phyloP scores from a whole-genome alignment of 2,329 filamentous ascomycete species.

The Juglanconis oblonga region DNA sequence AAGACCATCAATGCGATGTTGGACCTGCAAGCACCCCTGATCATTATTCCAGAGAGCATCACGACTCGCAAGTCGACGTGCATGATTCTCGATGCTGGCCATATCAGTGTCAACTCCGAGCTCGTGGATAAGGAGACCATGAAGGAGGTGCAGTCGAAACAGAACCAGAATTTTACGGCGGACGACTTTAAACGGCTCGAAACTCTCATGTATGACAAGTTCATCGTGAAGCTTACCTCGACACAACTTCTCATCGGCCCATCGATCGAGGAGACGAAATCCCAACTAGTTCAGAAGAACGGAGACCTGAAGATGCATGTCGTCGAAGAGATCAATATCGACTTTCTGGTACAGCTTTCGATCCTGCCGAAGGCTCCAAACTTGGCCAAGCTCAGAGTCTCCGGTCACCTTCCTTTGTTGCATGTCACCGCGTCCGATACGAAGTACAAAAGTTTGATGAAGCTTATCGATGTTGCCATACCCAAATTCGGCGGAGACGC shows the following conservation, averaged over 20 bases:
- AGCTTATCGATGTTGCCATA: constrained; percentile 89
- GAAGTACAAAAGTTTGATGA: constrained; percentile 98
- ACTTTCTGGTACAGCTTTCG: constrained; percentile 93
- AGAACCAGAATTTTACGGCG: constrained; percentile 81
- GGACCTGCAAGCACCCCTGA: constrained; percentile 90
- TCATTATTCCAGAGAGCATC: constrained; percentile 94
- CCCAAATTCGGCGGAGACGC: constrained; percentile 65
- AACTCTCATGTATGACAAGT: constrained; percentile 96
- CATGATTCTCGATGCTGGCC: constrained; percentile 92
- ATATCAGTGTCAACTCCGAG: constrained; percentile 90
- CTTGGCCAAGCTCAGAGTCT: constrained; percentile 85
- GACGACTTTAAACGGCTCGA: constrained; percentile 87
- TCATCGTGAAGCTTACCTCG: constrained; percentile 86
- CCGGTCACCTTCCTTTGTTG: constrained; percentile 85
- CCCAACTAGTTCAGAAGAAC: constrained; percentile 68
- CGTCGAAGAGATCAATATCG: constrained; percentile 94
- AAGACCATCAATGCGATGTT: constrained; percentile 97
- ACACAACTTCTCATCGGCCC: constrained; percentile 95
- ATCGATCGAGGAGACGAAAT: constrained; percentile 84
- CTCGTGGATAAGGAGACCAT: constrained; percentile 89
- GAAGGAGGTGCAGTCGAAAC: constrained; percentile 85
- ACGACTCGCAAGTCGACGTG: constrained; percentile 78
- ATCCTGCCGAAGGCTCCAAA: constrained; percentile 96
- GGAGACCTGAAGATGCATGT: constrained; percentile 76
- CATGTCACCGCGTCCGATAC: constrained; percentile 89